These are phyloP conservation scores for Volutella citrinella DNA, from an alignment of 2,329 filamentous ascomycete genomes.

Conservation along the genomic window DNA sequence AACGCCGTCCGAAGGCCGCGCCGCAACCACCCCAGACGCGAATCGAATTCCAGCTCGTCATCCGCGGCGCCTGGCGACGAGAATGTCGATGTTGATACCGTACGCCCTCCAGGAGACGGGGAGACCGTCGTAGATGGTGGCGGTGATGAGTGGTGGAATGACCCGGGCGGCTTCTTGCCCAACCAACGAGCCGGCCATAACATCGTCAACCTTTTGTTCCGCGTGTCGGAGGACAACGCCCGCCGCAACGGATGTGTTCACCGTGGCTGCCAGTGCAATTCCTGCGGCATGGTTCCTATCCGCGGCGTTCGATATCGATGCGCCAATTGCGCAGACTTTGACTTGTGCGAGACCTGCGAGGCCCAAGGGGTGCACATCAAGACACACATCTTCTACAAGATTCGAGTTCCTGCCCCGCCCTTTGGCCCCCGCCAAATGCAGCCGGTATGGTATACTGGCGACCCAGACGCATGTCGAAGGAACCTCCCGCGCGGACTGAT, in stretches of 20 bases:
- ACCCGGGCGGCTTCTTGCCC: constrained; percentile 36
- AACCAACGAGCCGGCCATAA: constrained; percentile 66
- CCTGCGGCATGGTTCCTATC: constrained; percentile 83
- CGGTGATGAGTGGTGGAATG: constrained; percentile 53
- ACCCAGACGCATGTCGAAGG: constrained; percentile 68
- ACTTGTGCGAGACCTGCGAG: constrained; percentile 93
- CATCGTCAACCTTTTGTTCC: constrained; percentile 80
- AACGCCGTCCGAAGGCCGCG: constrained; percentile 61
- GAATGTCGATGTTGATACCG: constrained; percentile 34
- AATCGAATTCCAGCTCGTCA: constrained; percentile 40
- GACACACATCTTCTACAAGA: constrained; percentile 96
- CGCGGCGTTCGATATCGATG: constrained; percentile 91
- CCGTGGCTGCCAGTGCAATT: constrained; percentile 87
- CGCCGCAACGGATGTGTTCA: constrained; percentile 87
- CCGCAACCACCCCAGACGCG: constrained; percentile 31
- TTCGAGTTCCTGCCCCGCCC: constrained; percentile 83
- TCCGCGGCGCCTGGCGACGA: constrained; percentile 44
- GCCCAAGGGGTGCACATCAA: constrained; percentile 74
- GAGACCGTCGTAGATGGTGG: constrained; percentile 40
- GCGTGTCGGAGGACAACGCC: constrained; percentile 91
- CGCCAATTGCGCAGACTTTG: constrained; percentile 92
- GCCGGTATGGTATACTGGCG: constrained; percentile 84
- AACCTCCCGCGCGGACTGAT: constrained; percentile 67
- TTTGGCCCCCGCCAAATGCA: constrained; percentile 78
- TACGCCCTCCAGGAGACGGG: constrained; percentile 30